Base-by-base conservation (phyloP, 208 protist species). In the Leishmania amazonensis region DNA sequence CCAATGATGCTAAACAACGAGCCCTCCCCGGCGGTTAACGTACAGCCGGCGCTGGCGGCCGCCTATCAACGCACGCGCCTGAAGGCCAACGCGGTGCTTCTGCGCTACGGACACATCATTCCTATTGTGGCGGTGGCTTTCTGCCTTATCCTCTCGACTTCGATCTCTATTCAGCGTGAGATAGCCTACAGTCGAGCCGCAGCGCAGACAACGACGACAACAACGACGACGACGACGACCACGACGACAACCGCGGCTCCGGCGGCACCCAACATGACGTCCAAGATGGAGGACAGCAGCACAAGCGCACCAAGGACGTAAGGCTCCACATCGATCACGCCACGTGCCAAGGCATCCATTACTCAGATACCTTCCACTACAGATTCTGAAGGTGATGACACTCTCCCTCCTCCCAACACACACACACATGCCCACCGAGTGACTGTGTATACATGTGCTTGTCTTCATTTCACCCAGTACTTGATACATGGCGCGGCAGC, bases 61-160 rank as follows among this genome's bases (percentile, higher is more conserved):
- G 67, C 72, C 21, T 85, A 80, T 58, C 81, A 82, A 47, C 65
- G 81, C 21, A 79, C 79, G 9, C 79, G 75, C 28, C 73, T 81
- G 6, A 71, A 60, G 54, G 79, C 81, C 53, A 92, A 92, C 62
- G 64, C 73, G 3, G 60, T 80, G 60, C 72, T 90, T 21, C 38
- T 90, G 31, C 80, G 81, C 5, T 89, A 89, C 53, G 87, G 87
- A 7, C 87, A 90, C 49, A 78, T 89, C 68, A 81, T 90, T 54
- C 85, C 87, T 51, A 49, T 90, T 31, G 71, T 79, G 0, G 78
- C 79, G 24, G 81, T 90, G 31, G 62, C 83, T 17, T 54, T 88
- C 19, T 90, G 87, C 72, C 74, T 89, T n/a, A 42, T 90, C 9
- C 28, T 93, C 35, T 78, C 85, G 24, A 64, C 68, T 40, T 65